phyloP scores from a whole-genome alignment of 768 basidiomycete species.

The Mrakia hoshinonis region DNA sequence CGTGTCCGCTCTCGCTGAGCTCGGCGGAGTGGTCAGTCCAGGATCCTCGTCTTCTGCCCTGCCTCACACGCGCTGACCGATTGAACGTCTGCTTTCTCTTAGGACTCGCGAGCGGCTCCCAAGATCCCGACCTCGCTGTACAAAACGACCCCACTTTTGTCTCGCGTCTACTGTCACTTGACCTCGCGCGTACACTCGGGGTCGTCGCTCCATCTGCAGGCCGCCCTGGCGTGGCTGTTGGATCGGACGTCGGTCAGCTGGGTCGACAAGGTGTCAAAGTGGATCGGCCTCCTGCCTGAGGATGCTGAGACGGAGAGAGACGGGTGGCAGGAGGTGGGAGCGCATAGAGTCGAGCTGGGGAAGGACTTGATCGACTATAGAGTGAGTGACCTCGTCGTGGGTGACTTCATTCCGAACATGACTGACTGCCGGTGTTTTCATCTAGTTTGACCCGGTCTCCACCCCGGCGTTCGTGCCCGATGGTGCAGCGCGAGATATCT shows the following conservation, averaged over 20 bases:
- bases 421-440: slow-evolving; percentile 37
- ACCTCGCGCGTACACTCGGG: slow-evolving; percentile 50
- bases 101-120: neutral
- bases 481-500: slow-evolving; percentile 49
- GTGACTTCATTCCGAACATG: slow-evolving; percentile 33
- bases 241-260: slow-evolving; percentile 58
- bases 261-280: slow-evolving; percentile 51
- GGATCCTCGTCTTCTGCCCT: neutral
- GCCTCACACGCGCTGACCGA: neutral
- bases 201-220: slow-evolving; percentile 48
- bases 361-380: slow-evolving; percentile 7
- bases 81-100: neutral
- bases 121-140: slow-evolving; percentile 18
- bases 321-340: neutral
- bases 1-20: neutral
- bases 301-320: neutral
- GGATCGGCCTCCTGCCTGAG: slow-evolving; percentile 48
- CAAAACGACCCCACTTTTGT: slow-evolving; percentile 50
- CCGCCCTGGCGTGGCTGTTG: slow-evolving; percentile 60
- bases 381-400: slow-evolving; percentile 13
- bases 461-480: slow-evolving; percentile 57
- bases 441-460: slow-evolving; percentile 31
- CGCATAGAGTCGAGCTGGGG: neutral
- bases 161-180: slow-evolving; percentile 55
- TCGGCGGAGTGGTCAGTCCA: neutral